Evolutionary conservation across 768 basidiomycete genomes (phyloP), one percentile per base, ranked within the genome.

Genomic region (Termitomyces sp.): DNA sequence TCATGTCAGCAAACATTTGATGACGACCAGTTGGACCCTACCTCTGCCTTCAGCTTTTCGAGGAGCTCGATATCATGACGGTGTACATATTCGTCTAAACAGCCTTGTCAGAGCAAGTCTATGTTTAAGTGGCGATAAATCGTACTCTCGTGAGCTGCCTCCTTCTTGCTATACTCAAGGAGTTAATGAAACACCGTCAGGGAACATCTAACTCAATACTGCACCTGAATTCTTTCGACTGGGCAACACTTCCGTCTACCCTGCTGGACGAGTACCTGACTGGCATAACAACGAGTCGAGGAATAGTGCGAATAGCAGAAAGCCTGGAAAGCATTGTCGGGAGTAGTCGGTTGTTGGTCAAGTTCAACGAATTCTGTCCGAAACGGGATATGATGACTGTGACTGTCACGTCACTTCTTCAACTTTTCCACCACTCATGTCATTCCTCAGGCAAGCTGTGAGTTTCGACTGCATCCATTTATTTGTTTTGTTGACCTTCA

Each of bases 391-490:
- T 57, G 65, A 46, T 75, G 69, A 66, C 62, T 13, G 46, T 55
- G 60, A 67, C 59, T 65, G 76, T 81, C 78, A 74, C 74, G 68
- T 76, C 71, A 77, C 78, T 71, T 61, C 73, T 71, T 72, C 74
- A 54, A 71, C 71, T 74, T 69, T 70, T 70, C 61, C 66, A 72
- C 76, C 70, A 79, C 76, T 53, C 79, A 90, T 89, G 86, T 86
- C 84, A 62, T 73, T 88, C 75, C 74, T 88, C 73, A 79, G 83
- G 70, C 83, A 85, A 72, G 79, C 81, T 65, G 83, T 84, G 68
- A 61, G 78, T 76, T 49, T 57, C 39, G 16, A 18, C n/a, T 29
- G 14, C 14, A 20, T 31, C 1, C 9, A 6, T 41, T 36, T 26
- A n/a, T 49, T 36, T 39, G 1, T 24, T 31, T 41, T 46, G 49